Evolutionary conservation across 2,329 filamentous ascomycete genomes (phyloP).

Genomic region (Pseudogymnoascus sp.): DNA sequence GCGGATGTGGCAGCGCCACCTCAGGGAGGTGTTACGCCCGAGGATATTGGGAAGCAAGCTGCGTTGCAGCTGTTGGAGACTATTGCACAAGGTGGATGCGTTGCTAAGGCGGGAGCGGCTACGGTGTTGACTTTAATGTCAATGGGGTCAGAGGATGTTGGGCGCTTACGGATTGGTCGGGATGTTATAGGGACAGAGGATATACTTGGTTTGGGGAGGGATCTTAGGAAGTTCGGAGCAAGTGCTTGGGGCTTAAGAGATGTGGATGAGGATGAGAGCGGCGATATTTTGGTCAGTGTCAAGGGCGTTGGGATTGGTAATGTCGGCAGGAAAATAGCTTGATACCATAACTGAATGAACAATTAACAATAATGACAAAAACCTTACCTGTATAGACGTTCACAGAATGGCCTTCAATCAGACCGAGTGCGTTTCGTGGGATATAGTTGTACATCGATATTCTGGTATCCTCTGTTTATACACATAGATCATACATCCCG

Average conservation of each 20-base stretch:
- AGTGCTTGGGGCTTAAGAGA: slow-evolving; percentile 87
- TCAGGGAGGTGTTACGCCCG: slow-evolving; percentile 73
- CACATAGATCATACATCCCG: slow-evolving; percentile 9
- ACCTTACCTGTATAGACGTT: not conserved
- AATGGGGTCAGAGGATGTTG: slow-evolving; percentile 96
- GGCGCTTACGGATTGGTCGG: slow-evolving; percentile 71
- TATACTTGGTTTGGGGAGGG: slow-evolving; percentile 71
- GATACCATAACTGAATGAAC: slow-evolving; percentile 16
- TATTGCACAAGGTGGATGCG: slow-evolving; percentile 76
- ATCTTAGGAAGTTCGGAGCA: slow-evolving; percentile 80
- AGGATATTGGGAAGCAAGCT: slow-evolving; percentile 83
- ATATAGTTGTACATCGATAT: slow-evolving; percentile 2
- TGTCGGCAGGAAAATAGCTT: slow-evolving; percentile 82
- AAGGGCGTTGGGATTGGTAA: slow-evolving; percentile 93
- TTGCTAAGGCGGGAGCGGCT: slow-evolving; percentile 60
- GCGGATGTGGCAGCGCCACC: slow-evolving; percentile 74
- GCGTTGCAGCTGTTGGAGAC: slow-evolving; percentile 84
- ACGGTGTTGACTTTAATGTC: slow-evolving; percentile 87
- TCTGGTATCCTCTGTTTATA: slow-evolving; percentile 7
- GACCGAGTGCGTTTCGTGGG: not conserved
- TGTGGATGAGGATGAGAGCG: slow-evolving; percentile 51
- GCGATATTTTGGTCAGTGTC: slow-evolving; percentile 77
- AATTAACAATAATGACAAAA: slow-evolving; percentile 9
- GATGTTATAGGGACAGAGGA: slow-evolving; percentile 78
- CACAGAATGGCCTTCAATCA: not conserved